Percentiles rank a stretch among this genome's conserved stretches.
Conservation (phyloP, 371 early-diverging fungal species). For the Mucor velutinosus region DNA sequence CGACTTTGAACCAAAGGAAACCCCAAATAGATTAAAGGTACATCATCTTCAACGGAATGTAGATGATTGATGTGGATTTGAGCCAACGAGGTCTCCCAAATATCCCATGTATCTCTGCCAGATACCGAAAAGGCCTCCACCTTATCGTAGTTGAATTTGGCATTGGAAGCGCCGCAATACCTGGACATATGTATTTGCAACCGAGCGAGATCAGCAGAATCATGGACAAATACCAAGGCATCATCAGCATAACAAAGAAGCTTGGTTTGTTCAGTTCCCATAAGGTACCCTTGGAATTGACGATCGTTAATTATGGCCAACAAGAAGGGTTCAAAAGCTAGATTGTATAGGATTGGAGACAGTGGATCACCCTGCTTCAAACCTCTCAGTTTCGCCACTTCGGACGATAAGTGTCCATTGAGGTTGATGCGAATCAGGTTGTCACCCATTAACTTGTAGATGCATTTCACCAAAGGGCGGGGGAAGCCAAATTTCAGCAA, state of each 20-base stretch:
- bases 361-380: conserved; percentile 23
- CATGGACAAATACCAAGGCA: conserved; percentile 4
- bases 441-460: neutral
- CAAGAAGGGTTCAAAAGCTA: conserved; percentile 15
- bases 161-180: conserved; percentile 11
- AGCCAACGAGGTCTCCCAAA: neutral
- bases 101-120: neutral
- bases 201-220: neutral
- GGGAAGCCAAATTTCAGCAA: conserved; percentile 15
- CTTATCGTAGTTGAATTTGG: conserved; percentile 12
- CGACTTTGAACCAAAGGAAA: neutral
- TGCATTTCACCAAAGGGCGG: neutral
- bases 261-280: neutral
- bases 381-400: neutral
- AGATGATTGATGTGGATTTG: neutral
- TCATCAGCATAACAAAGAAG: conserved; percentile 9
- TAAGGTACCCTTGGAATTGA: neutral
- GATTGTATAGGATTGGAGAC: conserved; percentile 16
- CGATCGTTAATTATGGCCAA: neutral
- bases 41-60: neutral
- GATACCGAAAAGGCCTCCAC: neutral
- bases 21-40: neutral
- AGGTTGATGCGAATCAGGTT: neutral
- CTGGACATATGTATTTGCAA: neutral
- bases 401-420: neutral